Base-by-base conservation (phyloP, 495 filamentous ascomycete species). In the Penicillium crystallinum region DNA sequence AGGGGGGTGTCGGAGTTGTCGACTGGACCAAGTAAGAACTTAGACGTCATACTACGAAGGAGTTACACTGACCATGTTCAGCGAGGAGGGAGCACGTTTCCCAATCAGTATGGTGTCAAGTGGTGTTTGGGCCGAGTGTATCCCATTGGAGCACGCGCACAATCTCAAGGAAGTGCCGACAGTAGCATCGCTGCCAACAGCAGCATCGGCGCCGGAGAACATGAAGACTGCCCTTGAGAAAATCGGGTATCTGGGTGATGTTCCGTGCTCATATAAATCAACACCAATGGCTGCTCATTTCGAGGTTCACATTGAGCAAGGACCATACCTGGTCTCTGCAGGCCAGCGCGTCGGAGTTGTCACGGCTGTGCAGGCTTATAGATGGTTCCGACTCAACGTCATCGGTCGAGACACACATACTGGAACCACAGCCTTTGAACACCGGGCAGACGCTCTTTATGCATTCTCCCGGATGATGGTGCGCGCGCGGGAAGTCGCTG, bases 251-350 rank as follows among this genome's bases (percentile, higher is more conserved):
- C 70, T 89, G 2, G 88, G 87, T 31, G 53, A 59, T 0, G 66
- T 75, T 1, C 76, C 79, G 6, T 79, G 80, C 14, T 82, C 76
- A 40, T 76, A 85, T 62, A 72, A 78, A 53, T 66, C 76, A 40
- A 83, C 79, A 11, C 87, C 86, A 0, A 82, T 91, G 72, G 89
- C 81, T 15, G 88, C 88, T 1, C 87, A 91, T 63, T 91, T 91
- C 65, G 88, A 93, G 62, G 71, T 91, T 4, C 88, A 91, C 58
- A 91, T 92, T 48, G 88, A 92, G 60, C 88, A 92, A 67, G 87
- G 87, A 0, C 86, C 86, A 14, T 80, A 85, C 35, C 76, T 92
- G 2, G 79, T 89, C 46, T 68, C 72, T 2, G 75, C 79, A 19
- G 67, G 73, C 17, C 75, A 83, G 56, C 82, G 82, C 33, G 78